Evolutionary conservation across 495 filamentous ascomycete genomes (phyloP), one percentile per base, ranked within the genome.

Genomic region (Penicillium goetzii): DNA sequence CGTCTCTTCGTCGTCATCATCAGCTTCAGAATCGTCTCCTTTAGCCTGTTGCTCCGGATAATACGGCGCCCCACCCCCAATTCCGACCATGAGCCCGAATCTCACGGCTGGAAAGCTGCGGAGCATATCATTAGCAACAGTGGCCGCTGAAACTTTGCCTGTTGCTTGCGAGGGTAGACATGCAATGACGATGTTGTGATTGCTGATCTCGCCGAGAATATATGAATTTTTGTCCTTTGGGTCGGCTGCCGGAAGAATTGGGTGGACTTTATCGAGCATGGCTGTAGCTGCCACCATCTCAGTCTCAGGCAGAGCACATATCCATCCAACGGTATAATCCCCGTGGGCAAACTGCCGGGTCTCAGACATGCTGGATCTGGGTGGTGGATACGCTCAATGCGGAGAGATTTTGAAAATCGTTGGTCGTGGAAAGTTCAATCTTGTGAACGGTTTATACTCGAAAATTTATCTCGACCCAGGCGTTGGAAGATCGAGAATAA

Each of bases 311-410:
- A 58, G 6, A 12, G 56, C 56, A 15, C 38, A 47, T 28, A 49
- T 58, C 56, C 56, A 58, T n/a, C 56, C 56, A 3, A 58, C 56
- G 5, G 56, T 58, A n/a, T 47, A 58, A 14, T 58, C 55, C 8
- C 7, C 14, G 54, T 52, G 49, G 12, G 10, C 14, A 26, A 52
- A 19, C 7, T 30, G 49, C 3, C 8, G 49, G 26, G 6, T 21
- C 7, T 45, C 19, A 11, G 41, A 11, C 41, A 45, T 45, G 41
- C n/a, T 45, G 0, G n/a, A 7, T 12, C 7, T 23, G 8, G 8
- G 19, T 9, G 19, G 7, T 15, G 9, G 4, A 40, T 40, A 17
- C 14, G 0, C 36, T 17, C 15, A 45, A 3, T 21, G 41, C 19
- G 19, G 8, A 17, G 41, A 45, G 1, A 11, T 21, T 45, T 41